phyloP scores from a whole-genome alignment of 345 rosid species.

The Cardamine occulta region DNA sequence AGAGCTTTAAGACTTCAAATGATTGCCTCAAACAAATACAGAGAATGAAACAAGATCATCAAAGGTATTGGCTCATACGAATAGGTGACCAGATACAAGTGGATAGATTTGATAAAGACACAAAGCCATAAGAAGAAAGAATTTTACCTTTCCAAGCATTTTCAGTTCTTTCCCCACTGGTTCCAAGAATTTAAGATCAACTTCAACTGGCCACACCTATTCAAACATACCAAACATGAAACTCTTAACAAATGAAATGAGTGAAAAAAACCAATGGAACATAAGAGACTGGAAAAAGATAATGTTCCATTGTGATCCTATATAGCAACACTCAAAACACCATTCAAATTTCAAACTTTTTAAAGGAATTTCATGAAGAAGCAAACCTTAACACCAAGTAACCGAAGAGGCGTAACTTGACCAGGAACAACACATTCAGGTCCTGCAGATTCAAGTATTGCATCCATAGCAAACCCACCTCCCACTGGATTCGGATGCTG shows the following conservation, averaged over 20 bases:
- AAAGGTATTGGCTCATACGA: not conserved
- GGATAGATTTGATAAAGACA: not conserved
- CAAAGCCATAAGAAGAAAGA: not conserved
- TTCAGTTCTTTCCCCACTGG: conserved; percentile 81
- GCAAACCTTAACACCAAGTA: conserved; percentile 81
- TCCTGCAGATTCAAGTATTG: conserved; percentile 84
- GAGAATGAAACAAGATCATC: not conserved
- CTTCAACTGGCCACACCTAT: conserved; percentile 90
- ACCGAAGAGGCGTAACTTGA: conserved; percentile 67
- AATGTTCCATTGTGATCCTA: not conserved
- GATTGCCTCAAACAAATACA: not conserved
- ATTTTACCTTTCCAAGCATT: conserved; percentile 76
- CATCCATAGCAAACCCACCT: conserved; percentile 73
- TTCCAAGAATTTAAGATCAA: conserved; percentile 75
- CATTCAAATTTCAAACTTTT: not conserved
- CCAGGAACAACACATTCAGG: conserved; percentile 92
- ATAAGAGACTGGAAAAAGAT: not conserved
- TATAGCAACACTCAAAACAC: not conserved
- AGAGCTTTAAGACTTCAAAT: not conserved
- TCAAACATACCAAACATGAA: conserved; percentile 19
- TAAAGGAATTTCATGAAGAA: not conserved
- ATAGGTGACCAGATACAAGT: not conserved
- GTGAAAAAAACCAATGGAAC: not conserved
- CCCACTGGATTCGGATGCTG: conserved; percentile 85
- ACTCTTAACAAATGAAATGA: conserved; percentile 5